These are phyloP conservation scores for Schizophyllum commune DNA, from an alignment of 1,284 basidiomycete genomes.

Conservation along the genomic window DNA sequence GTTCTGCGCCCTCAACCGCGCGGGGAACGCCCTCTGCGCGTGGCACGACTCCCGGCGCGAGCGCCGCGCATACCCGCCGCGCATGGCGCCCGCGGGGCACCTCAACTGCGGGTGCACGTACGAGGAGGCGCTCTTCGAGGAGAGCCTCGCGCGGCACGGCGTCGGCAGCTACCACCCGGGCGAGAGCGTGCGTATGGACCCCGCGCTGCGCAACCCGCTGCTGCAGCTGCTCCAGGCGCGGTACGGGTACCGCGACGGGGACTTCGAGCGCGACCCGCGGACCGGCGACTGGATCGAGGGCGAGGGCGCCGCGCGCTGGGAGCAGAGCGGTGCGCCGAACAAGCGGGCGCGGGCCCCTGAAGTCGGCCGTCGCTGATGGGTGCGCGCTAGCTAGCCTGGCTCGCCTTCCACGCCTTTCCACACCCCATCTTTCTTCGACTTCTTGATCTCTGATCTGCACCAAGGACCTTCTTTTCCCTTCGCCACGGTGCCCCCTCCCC, in stretches of 20 bases:
- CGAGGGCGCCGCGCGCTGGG: conserved; percentile 57
- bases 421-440: too few relatives aligned
- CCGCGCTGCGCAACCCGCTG: conserved; percentile 70
- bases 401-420: too few relatives aligned
- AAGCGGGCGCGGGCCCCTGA: conserved; percentile 23
- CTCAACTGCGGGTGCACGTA: conserved; percentile 79
- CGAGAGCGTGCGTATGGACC: conserved; percentile 80
- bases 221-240: conserved; percentile 60
- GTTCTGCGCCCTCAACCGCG: conserved; percentile 74
- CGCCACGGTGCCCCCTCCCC: too few relatives aligned
- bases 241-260: conserved; percentile 75
- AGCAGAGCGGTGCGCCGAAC: conserved; percentile 26
- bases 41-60: conserved; percentile 83
- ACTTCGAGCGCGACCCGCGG: conserved; percentile 62
- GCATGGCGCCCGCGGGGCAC: conserved; percentile 66
- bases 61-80: conserved; percentile 67
- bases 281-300: conserved; percentile 58
- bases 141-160: conserved; percentile 65
- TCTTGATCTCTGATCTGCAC: too few relatives aligned
- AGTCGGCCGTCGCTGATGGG: conserved; percentile 15
- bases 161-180: conserved; percentile 78
- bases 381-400: too few relatives aligned
- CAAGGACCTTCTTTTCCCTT: too few relatives aligned
- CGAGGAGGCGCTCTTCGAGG: conserved; percentile 78
- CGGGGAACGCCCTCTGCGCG: conserved; percentile 77